Evolutionary conservation across 164 flowering plant species (phyloP), one percentile per base, ranked within the genome.

Genomic region (Umbellularia californica): DNA sequence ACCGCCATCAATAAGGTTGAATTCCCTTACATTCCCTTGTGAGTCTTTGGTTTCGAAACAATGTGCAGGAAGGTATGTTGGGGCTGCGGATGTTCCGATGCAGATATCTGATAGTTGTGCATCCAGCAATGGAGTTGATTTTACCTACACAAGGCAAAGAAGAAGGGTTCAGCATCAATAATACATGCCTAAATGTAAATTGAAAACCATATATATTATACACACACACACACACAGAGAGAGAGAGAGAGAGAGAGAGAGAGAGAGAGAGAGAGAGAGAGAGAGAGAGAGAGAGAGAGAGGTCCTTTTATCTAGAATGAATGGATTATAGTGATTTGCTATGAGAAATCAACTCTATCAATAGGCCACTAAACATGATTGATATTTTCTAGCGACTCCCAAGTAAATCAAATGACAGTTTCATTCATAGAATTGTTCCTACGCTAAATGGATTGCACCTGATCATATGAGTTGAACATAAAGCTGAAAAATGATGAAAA

Each of bases 1-100:
- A 28, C 88, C 90, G 33, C 95, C 93, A 66, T 91, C 95, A 17
- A 89, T 78, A 23, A 91, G 88, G 82, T 91, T 76, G 78, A 86
- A 91, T 73, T 86, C 87, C 14, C 23, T 19, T 0, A 3, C 60
- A 1, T 78, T 77, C 2, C 82, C 84, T 3, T 78, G 10, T 0
- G 23, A 9, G 55, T 83, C 84, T 73, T 73, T 9, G 71, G 77
- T 88, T 70, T 74, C 63, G 41, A 90, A 89, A 64, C 78, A 73
- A 72, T 89, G 67, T 22, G 90, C 74, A 17, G 92, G 90, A 30
- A 89, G 78, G 68, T 51, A 80, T 14, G 90, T 87, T 25, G 92
- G 92, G 3, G 95, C 95, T 1, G 92, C 93, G 0, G 95, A 86
- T 3, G 90, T 87, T 64, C 77, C 71, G 10, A 89, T 83, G 84